Percentiles rank a stretch among this genome's conserved stretches.
These are phyloP conservation scores for Populus trichocarpa DNA, from an alignment of 441 rosid species.

Conservation along the genomic window DNA sequence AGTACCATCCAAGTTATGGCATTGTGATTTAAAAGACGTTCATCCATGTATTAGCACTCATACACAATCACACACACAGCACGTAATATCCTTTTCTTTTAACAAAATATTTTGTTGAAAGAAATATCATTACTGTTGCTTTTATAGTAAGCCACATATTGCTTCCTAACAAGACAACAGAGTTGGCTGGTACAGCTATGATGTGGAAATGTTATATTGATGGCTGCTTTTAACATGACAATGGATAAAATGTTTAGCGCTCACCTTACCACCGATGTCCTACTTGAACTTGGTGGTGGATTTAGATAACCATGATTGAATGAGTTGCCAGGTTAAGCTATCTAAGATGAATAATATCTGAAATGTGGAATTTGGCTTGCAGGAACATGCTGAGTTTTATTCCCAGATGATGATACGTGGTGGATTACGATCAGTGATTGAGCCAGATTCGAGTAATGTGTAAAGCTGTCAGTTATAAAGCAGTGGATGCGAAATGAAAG, in stretches of 20 bases:
- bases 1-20: background rate
- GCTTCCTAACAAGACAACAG: background rate
- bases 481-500: background rate
- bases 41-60: background rate
- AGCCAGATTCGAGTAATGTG: conserved; percentile 23
- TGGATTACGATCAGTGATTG: conserved; percentile 27
- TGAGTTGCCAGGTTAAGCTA: background rate
- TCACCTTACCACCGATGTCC: background rate
- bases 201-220: background rate
- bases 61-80: background rate
- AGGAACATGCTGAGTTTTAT: conserved; percentile 36
- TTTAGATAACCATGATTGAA: background rate
- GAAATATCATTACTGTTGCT: too few species aligned
- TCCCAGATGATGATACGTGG: conserved; percentile 31
- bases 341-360: background rate
- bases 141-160: background rate
- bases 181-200: background rate
- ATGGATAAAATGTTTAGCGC: background rate
- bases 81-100: background rate
- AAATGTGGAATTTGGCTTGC: background rate
- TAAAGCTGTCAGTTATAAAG: background rate
- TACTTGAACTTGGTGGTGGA: background rate
- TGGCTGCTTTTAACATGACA: background rate
- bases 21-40: background rate
- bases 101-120: too few species aligned